Conservation (phyloP, 371 early-diverging fungal genomes). For the Mucor mucedo region DNA sequence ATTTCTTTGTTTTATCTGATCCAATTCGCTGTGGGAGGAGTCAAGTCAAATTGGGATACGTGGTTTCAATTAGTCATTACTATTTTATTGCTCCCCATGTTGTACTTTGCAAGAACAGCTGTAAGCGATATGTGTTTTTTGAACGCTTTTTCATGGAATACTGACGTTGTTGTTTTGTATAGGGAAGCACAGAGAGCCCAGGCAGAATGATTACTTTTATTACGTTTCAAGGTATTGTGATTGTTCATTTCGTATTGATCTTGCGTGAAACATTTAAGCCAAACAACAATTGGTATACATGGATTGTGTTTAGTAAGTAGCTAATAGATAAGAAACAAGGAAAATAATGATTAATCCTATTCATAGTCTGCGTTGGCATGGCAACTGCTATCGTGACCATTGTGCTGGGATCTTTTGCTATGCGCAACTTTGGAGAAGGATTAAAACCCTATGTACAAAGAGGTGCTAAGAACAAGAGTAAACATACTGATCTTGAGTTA, state of each 20-base stretch:
- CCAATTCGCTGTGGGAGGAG: constrained; percentile 30
- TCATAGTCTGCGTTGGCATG: constrained; percentile 26
- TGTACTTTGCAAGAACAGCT: constrained; percentile 50
- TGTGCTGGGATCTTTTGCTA: constrained; percentile 37
- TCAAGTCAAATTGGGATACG: constrained; percentile 39
- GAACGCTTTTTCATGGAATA: too few relatives aligned
- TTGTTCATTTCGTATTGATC: constrained; percentile 45
- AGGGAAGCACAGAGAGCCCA: constrained; percentile 48
- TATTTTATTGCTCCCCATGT: constrained; percentile 46
- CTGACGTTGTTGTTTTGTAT: too few relatives aligned
- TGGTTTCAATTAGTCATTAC: constrained; percentile 46
- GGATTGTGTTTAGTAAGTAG: constrained; percentile 48
- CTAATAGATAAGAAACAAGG: neutral
- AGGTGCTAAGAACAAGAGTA: constrained; percentile 37
- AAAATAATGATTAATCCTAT: neutral
- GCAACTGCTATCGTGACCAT: constrained; percentile 35
- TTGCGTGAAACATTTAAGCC: constrained; percentile 46
- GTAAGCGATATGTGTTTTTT: constrained; percentile 22
- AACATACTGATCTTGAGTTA: constrained; percentile 39
- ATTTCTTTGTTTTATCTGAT: constrained; percentile 54
- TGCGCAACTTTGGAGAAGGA: constrained; percentile 54
- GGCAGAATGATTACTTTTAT: constrained; percentile 48
- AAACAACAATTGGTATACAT: constrained; percentile 54
- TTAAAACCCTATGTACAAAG: constrained; percentile 36
- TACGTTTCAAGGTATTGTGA: constrained; percentile 42